Evolutionary conservation across 2,329 filamentous ascomycete species (phyloP).

Genomic region (Xylariaceae sp.): DNA sequence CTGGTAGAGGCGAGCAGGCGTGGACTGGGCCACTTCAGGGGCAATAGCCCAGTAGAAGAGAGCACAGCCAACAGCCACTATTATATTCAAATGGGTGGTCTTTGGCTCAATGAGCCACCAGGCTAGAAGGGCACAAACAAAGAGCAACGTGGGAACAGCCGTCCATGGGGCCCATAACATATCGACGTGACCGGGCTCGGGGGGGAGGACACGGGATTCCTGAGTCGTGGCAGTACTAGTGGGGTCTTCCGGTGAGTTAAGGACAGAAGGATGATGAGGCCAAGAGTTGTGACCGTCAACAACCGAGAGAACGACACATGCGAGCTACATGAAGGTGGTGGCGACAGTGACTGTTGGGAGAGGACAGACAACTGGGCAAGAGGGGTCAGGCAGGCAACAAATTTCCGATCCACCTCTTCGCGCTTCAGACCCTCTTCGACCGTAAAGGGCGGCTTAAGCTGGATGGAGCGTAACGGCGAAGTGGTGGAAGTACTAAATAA

Average conservation of each 20-base stretch:
- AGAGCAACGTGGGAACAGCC: constrained; percentile 42
- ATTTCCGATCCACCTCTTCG: constrained; percentile 14
- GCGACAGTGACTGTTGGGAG: background rate
- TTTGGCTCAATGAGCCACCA: constrained; percentile 46
- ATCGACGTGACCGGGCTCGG: constrained; percentile 36
- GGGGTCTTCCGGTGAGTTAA: constrained; percentile 4
- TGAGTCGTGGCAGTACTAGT: constrained; percentile 2
- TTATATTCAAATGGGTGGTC: constrained; percentile 40
- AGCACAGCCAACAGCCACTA: constrained; percentile 39
- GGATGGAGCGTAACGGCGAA: background rate
- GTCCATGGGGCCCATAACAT: constrained; percentile 50
- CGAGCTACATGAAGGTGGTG: constrained; percentile 12
- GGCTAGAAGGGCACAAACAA: constrained; percentile 40
- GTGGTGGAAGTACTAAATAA: background rate
- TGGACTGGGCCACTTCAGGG: constrained; percentile 38
- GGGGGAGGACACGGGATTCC: constrained; percentile 2
- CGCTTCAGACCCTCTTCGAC: constrained; percentile 13
- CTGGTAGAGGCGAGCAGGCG: constrained; percentile 35
- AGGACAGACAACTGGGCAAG: background rate
- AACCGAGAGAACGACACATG: constrained; percentile 11
- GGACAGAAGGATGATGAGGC: constrained; percentile 4
- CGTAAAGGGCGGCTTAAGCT: constrained; percentile 5
- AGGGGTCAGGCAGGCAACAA: constrained; percentile 5
- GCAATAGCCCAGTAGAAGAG: constrained; percentile 42
- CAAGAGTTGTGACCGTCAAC: constrained; percentile 5